Percentiles rank a stretch among this genome's conserved stretches.
phyloP scores from a whole-genome alignment of 441 rosid species.

The Croton setiger region DNA sequence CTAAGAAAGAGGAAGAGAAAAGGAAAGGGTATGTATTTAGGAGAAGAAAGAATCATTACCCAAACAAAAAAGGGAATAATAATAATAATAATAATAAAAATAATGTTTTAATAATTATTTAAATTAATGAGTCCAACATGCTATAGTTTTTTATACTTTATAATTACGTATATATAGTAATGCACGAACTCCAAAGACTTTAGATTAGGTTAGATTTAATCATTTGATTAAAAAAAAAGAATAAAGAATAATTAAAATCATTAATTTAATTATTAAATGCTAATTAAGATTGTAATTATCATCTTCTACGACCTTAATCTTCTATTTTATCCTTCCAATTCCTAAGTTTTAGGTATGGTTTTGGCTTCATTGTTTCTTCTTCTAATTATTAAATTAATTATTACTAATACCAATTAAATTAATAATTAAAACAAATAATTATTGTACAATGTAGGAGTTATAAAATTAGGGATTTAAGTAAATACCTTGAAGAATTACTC shows the following conservation, averaged over 20 bases:
- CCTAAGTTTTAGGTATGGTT: not conserved
- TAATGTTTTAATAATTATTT: not conserved
- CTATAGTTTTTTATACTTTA: not conserved
- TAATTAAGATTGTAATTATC: not conserved
- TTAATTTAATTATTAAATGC: not conserved
- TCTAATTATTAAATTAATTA: no score
- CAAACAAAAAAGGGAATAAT: not conserved
- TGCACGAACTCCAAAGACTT: conserved; percentile 14
- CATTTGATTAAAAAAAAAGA: not conserved
- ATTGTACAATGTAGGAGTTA: not conserved
- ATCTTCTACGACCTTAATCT: not conserved
- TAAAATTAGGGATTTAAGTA: not conserved
- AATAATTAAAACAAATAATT: no score
- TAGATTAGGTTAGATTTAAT: not conserved
- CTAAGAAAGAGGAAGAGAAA: conserved; percentile 14
- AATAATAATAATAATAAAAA: no score
- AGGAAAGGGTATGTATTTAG: conserved; percentile 3
- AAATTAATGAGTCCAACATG: not conserved
- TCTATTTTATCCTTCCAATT: conserved; percentile 13
- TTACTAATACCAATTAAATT: not conserved
- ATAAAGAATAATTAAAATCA: no score
- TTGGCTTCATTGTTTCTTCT: no score
- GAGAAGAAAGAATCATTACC: not conserved
- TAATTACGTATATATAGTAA: conserved; percentile 8
- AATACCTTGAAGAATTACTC: conserved; percentile 86